Evolutionary conservation across 257 asterid genomes (phyloP).

Genomic region (Solanum rostratum): DNA sequence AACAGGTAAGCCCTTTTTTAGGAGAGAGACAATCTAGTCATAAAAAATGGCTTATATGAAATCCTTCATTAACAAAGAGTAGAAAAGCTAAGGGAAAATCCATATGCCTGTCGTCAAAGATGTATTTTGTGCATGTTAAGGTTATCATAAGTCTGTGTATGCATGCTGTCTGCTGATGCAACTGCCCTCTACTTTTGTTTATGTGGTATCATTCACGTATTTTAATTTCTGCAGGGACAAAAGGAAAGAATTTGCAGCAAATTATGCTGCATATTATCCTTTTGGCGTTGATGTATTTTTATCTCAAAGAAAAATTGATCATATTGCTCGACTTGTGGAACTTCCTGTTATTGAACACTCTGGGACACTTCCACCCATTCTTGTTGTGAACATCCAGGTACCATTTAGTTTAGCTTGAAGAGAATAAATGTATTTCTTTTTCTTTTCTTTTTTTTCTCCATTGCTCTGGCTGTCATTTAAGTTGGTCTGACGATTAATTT

Average conservation of each 20-base stretch:
- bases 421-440: not conserved
- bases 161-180: not conserved
- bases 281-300: constrained; percentile 87
- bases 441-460: not conserved
- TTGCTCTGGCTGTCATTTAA: not conserved
- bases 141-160: not conserved
- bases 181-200: not conserved
- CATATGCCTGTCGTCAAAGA: not conserved
- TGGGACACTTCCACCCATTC: constrained; percentile 73
- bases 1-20: not conserved
- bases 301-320: constrained; percentile 67
- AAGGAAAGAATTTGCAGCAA: constrained; percentile 74
- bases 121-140: not conserved
- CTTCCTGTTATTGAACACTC: constrained; percentile 49
- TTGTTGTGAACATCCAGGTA: constrained; percentile 94
- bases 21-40: not conserved
- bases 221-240: constrained; percentile 54
- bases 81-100: not conserved
- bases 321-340: constrained; percentile 73
- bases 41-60: not conserved
- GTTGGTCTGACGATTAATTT: not conserved
- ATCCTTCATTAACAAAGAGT: not conserved
- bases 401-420: not conserved
- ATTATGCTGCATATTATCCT: constrained; percentile 75
- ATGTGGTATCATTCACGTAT: not conserved